Percentiles rank a stretch among this genome's conserved stretches.
These are phyloP conservation scores for Fusarium lyarnte DNA, from an alignment of 2,329 filamentous ascomycete species.

Conservation along the genomic window DNA sequence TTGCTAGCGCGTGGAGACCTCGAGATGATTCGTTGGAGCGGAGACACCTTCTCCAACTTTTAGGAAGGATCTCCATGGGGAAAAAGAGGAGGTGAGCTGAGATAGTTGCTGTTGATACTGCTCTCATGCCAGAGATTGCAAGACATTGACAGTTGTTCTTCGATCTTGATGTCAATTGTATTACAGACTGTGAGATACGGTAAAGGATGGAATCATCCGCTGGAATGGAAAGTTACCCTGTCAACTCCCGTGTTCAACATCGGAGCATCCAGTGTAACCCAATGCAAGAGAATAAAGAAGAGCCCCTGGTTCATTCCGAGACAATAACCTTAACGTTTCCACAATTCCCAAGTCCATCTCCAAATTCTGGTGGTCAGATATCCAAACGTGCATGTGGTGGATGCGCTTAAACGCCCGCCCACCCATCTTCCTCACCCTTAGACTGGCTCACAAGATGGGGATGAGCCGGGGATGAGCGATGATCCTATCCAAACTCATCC, in stretches of 20 bases:
- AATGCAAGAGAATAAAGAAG: neutral
- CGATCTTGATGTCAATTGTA: rapidly evolving
- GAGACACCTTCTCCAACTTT: conserved; percentile 14
- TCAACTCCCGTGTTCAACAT: neutral
- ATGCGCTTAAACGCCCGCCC: conserved; percentile 4
- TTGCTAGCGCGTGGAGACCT: neutral
- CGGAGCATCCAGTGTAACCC: conserved; percentile 12
- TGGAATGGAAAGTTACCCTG: neutral
- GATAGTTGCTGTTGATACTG: neutral
- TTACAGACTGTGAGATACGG: neutral
- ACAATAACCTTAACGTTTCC: conserved; percentile 13
- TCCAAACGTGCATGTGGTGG: neutral
- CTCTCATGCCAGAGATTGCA: rapidly evolving
- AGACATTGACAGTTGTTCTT: neutral
- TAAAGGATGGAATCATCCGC: neutral
- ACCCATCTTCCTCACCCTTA: neutral
- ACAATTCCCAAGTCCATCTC: neutral
- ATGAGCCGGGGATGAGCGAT: conserved; percentile 16
- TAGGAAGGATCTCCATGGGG: conserved; percentile 3
- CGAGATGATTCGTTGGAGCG: neutral
- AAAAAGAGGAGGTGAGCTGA: conserved; percentile 3
- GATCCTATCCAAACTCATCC: conserved; percentile 17
- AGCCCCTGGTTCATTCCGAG: conserved; percentile 6
- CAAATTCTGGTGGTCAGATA: conserved; percentile 4
- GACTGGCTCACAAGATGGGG: neutral